These are phyloP conservation scores for Meyerozyma guilliermondii DNA, from an alignment of 1,139 yeast genomes.

Conservation along the genomic window DNA sequence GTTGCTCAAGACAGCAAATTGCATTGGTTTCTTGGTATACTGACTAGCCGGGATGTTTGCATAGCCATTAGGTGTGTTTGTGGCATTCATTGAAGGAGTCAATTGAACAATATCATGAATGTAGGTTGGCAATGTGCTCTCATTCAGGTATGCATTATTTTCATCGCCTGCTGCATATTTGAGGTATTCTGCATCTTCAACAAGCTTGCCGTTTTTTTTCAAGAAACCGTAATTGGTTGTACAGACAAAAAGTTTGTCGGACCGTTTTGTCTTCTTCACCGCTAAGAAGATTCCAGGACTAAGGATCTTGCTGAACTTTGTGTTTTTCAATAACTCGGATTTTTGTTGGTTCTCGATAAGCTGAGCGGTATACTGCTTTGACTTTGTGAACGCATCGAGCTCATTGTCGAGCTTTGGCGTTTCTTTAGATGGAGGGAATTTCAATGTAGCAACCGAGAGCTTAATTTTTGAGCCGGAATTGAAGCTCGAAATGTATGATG, in stretches of 20 bases:
- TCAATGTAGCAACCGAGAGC: slow-evolving; percentile 48
- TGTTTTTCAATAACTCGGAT: slow-evolving; percentile 41
- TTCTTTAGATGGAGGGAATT: slow-evolving; percentile 72
- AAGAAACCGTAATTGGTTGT: slow-evolving; percentile 82
- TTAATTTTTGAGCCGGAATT: slow-evolving; percentile 23
- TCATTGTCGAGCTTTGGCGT: slow-evolving; percentile 51
- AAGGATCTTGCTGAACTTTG: slow-evolving; percentile 49
- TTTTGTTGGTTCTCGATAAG: slow-evolving; percentile 41
- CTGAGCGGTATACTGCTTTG: slow-evolving; percentile 40
- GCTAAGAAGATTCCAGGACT: slow-evolving; percentile 80
- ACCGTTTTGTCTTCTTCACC: slow-evolving; percentile 38
- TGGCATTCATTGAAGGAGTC: slow-evolving; percentile 67
- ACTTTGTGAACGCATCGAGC: slow-evolving; percentile 39
- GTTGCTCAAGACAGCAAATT: slow-evolving; percentile 77
- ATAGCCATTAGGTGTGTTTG: slow-evolving; percentile 71
- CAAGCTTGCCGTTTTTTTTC: slow-evolving; percentile 62
- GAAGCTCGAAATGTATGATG: slow-evolving; percentile 23
- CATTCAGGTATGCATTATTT: slow-evolving; percentile 15
- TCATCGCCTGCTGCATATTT: slow-evolving; percentile 42
- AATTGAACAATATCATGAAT: slow-evolving; percentile 72
- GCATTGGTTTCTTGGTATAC: slow-evolving; percentile 57
- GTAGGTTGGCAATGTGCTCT: slow-evolving; percentile 19
- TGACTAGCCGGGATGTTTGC: slow-evolving; percentile 83
- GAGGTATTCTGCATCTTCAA: slow-evolving; percentile 79
- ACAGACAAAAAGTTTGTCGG: slow-evolving; percentile 61